Evolutionary conservation across 2,329 filamentous ascomycete species (phyloP), one percentile per base, ranked within the genome.

Genomic region (Trichoderma oligosporum): DNA sequence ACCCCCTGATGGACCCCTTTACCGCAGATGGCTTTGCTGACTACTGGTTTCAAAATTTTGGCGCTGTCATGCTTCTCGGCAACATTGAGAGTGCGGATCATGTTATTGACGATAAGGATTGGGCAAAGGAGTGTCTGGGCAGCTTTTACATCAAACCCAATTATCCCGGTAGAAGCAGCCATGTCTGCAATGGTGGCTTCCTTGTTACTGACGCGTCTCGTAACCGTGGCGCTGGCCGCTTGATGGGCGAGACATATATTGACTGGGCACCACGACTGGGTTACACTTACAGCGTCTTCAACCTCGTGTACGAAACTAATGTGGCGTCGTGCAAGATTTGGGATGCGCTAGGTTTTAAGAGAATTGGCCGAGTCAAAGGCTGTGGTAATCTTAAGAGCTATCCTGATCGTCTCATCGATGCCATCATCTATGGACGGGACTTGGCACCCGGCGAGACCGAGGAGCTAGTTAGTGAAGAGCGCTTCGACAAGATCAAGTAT

Each of bases 401-500:
- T 62, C 86, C 86, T 7, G 84, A 81, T 61, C 82, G 85, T 62
- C 78, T 86, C 60, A 82, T 90, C 60, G 87, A 90, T 72, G 87
- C 86, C 67, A 89, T 90, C 70, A 89, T 90, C 61, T 90, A 88
- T 73, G 91, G 91, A 31, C 80, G 83, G 54, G 84, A 86, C 65
- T 75, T 84, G 60, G 76, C 74, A 14, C 70, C 70, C 44, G 71
- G 70, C 59, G 87, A 90, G 66, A 82, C 82, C 66, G 90, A 94
- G 70, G 89, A 94, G 71, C 86, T 89, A 70, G 87, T 93, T 66
- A 92, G 88, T 72, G 92, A 97, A 78, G 92, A 97, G 76, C 89
- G 94, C 65, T 97, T 97, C 78, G 93, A 97, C 79, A 97, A 97
- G 80, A 97, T 97, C 71, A 88, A 92, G 68, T 97, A 89, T 78